Base-by-base conservation (phyloP, 2,329 filamentous ascomycete genomes). In the Fusarium compactum region DNA sequence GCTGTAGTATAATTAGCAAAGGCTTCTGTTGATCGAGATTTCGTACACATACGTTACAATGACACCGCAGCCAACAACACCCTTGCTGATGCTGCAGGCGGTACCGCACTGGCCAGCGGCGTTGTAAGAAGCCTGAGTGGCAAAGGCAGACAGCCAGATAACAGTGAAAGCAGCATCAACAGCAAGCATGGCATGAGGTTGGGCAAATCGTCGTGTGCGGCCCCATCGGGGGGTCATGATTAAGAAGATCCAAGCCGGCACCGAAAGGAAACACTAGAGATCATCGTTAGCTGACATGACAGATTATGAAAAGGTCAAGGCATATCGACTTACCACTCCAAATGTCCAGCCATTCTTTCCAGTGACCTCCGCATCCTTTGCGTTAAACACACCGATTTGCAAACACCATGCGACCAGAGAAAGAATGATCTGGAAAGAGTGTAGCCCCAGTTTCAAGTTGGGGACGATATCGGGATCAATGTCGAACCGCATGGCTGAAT, bases 91-190 rank as follows among this genome's bases (percentile, higher is more conserved):
- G n/a, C 80, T 78, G 77, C 90, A 92, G 40, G 80, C 87, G 32
- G 81, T 78, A 5, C 86, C 86, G 73, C 89, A 91, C 29, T 83
- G 80, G 63, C 83, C 83, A 24, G 83, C 82, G 5, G 84, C 82
- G 80, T 91, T 91, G 80, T 88, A 91, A 11, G 87, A 84, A 4
- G 90, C 89, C 75, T 91, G 88, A 20, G 87, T 85, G 30, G 90
- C 86, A 76, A 91, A 92, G 20, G 86, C 90, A 5, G 89, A 90
- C 45, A 92, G 82, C 89, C 90, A 92, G 67, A 91, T 80, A 70
- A 92, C 78, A 74, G 82, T 81, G 76, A 85, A 90, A 61, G 89
- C 41, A n/a, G 78, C 79, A 75, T 92, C 90, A 32, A 91, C 81
- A 11, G 79, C 80, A 25, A 88, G 80, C 84, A 92, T 89, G 65